phyloP scores from a whole-genome alignment of 2,329 filamentous ascomycete species.

The Fusarium pilosicola region DNA sequence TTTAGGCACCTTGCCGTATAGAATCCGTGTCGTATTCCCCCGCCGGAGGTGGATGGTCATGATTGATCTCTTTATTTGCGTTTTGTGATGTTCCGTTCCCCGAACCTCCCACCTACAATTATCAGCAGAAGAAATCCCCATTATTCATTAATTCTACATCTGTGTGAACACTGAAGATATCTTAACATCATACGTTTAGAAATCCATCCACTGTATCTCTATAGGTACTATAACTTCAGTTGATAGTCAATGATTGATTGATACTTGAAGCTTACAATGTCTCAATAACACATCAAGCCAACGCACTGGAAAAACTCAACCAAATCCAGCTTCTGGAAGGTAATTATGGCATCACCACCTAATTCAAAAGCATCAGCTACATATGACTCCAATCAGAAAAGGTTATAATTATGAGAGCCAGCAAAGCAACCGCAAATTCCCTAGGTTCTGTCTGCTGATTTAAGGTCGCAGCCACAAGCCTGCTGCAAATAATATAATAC shows the following conservation, averaged over 20 bases:
- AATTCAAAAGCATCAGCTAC: background rate
- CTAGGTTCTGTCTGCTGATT: too few relatives aligned
- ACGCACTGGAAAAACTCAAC: fast-evolving
- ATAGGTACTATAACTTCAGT: fast-evolving
- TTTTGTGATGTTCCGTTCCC: background rate
- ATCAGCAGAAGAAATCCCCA: background rate
- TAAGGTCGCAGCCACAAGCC: fast-evolving
- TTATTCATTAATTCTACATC: background rate
- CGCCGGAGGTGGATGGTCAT: background rate
- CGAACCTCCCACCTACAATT: background rate
- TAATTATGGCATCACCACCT: background rate
- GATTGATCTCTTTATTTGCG: background rate
- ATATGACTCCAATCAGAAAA: background rate
- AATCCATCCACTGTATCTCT: background rate
- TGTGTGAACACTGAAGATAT: background rate
- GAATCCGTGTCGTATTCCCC: background rate
- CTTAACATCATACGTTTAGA: fast-evolving
- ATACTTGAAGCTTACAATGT: too few relatives aligned
- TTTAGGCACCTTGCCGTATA: fast-evolving
- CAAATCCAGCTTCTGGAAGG: too few relatives aligned
- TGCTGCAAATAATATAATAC: too few relatives aligned
- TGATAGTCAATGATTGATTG: background rate
- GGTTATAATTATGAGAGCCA: background rate
- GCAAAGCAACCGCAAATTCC: background rate
- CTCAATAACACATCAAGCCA: too few relatives aligned